A percentile compares a stretch with the other conserved stretches of the same genome.
Evolutionary conservation across 768 basidiomycete species (phyloP).

Genomic region (Galerina marginata): DNA sequence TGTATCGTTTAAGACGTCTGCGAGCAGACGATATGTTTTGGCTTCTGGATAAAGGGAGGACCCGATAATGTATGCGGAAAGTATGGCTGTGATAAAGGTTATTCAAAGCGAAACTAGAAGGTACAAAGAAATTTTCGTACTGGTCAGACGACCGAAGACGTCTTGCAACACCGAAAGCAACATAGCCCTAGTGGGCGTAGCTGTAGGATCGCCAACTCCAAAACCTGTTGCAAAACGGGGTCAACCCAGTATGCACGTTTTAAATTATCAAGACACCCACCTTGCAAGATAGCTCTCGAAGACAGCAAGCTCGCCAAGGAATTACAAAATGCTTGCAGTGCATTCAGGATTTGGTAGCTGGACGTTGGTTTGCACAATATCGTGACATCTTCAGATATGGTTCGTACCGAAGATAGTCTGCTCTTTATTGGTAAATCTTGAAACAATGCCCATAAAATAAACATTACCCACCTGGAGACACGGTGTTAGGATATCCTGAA

Average conservation of each 20-base stretch:
- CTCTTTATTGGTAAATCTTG: too few species aligned
- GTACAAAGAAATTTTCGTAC: conserved; percentile 39
- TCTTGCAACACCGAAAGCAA: conserved; percentile 72
- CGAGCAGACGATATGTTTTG: conserved; percentile 70
- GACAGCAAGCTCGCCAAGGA: conserved; percentile 67
- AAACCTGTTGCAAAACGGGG: conserved; percentile 46
- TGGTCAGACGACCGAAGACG: conserved; percentile 64
- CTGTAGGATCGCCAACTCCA: conserved; percentile 72
- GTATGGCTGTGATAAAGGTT: conserved; percentile 51
- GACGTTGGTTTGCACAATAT: conserved; percentile 11
- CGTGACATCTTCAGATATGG: neutral
- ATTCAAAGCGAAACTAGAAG: neutral
- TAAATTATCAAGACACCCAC: conserved; percentile 31
- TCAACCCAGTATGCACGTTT: neutral
- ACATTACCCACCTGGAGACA: conserved; percentile 55
- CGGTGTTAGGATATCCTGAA: conserved; percentile 63
- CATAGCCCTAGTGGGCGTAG: conserved; percentile 68
- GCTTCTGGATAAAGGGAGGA: conserved; percentile 72
- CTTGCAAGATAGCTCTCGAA: conserved; percentile 72
- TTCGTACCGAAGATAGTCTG: conserved; percentile 62
- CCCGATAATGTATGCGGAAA: conserved; percentile 65
- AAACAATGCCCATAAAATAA: neutral
- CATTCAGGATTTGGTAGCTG: conserved; percentile 72
- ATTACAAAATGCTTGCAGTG: conserved; percentile 72
- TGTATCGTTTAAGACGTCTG: conserved; percentile 68